A percentile compares a stretch with the other conserved stretches of the same genome.
These are phyloP conservation scores for Calvatia gigantea DNA, from an alignment of 768 basidiomycete species.

Conservation along the genomic window DNA sequence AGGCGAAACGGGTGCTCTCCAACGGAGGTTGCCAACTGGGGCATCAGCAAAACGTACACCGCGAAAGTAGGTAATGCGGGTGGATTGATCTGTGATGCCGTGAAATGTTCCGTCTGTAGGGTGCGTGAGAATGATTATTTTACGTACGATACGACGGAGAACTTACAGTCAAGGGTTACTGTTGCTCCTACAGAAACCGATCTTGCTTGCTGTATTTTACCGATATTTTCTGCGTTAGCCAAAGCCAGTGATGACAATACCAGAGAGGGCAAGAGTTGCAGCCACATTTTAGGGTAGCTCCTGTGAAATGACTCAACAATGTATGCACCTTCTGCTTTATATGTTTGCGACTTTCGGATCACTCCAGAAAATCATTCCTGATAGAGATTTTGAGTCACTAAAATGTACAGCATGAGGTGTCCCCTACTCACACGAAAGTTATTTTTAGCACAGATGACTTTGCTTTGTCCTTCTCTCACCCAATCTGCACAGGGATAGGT, in stretches of 20 bases:
- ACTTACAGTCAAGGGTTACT: neutral
- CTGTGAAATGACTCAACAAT: neutral
- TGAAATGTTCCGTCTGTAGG: slow-evolving; percentile 34
- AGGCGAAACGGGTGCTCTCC: slow-evolving; percentile 36
- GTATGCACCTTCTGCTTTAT: neutral
- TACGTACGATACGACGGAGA: neutral
- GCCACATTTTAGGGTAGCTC: neutral
- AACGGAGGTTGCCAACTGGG: slow-evolving; percentile 37
- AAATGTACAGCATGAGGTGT: neutral
- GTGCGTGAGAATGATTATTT: neutral
- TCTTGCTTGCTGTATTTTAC: neutral
- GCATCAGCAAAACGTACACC: slow-evolving; percentile 43
- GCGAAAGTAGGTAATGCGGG: slow-evolving; percentile 31
- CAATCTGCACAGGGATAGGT: no score
- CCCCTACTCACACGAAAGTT: neutral
- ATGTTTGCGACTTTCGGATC: neutral
- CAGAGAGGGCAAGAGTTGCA: neutral
- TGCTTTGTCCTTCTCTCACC: no score
- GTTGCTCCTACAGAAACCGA: neutral
- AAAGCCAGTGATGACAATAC: neutral
- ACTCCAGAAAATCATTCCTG: neutral
- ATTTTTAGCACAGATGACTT: neutral
- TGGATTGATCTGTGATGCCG: slow-evolving; percentile 26
- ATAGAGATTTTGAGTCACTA: neutral
- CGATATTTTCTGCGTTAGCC: neutral